Evolutionary conservation across 495 filamentous ascomycete genomes (phyloP), one percentile per base, ranked within the genome.

Genomic region (Aspergillus haitiensis): DNA sequence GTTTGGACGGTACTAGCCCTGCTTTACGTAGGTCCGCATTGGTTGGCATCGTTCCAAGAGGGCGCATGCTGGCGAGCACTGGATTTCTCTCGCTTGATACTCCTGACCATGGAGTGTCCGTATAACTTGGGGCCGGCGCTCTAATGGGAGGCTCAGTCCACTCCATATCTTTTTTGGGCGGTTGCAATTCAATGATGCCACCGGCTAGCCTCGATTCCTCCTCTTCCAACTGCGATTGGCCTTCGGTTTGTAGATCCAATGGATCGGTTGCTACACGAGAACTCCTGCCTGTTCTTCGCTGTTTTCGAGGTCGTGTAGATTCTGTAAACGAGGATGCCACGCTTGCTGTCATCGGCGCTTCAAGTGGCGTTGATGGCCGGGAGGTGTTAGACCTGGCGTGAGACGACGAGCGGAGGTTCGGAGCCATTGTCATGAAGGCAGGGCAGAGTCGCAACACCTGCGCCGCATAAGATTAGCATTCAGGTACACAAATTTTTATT

Each of bases 121-220:
- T 78, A 69, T 85, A 93, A 61, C 87, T 90, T 2, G 91, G 82
- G 31, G 70, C 72, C 60, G 88, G 86, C 32, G 78, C 73, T 62
- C 85, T 82, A 39, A 87, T 63, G 7, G 84, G 78, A 4, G 91
- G 91, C 72, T 95, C 91, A 46, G 81, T 71, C 90, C 91, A 93
- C 46, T 78, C 74, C 52, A 83, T 76, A 70, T 82, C 42, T 7
- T 58, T 52, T 12, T 31, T 46, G 36, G 15, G 7, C 46, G 53
- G 6, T 12, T 66, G 61, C 16, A 59, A 56, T 35, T 57, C 63
- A 50, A 56, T 59, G 6, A 40, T 10, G 12, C 16, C 55, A 16
- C 55, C 58, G 1, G 12, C 48, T 21, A 27, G 21, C 21, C 21
- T 27, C 21, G 21, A 27, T 27, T 27, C 44, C 39, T 34, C 50